Percentiles rank a stretch among this genome's conserved stretches.
Conservation (phyloP, 345 rosid species). For the Isatis tinctoria region DNA sequence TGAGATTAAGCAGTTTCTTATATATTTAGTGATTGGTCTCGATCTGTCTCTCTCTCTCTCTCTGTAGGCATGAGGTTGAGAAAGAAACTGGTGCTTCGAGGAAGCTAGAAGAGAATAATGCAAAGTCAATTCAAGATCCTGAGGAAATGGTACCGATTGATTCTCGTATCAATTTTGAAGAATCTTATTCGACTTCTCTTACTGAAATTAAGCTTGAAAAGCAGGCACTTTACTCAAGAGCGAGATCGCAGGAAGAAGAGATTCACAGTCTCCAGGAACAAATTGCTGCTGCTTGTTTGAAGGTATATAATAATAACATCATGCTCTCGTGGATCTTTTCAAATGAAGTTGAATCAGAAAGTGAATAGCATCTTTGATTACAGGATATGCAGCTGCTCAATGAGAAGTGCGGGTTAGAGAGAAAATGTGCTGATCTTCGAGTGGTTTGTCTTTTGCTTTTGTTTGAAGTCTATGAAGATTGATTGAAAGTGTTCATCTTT, state of each 20-base stretch:
- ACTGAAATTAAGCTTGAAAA: slow-evolving; percentile 6
- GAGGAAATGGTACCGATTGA: slow-evolving; percentile 58
- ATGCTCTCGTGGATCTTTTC: background rate
- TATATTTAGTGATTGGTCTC: slow-evolving; percentile 18
- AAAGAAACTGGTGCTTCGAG: slow-evolving; percentile 36
- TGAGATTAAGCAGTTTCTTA: background rate
- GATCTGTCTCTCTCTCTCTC: slow-evolving; percentile 10
- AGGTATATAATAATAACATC: slow-evolving; percentile 38
- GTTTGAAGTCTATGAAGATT: background rate
- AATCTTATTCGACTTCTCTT: slow-evolving; percentile 11
- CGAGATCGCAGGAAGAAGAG: slow-evolving; percentile 65
- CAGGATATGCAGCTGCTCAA: slow-evolving; percentile 85
- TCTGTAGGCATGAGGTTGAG: slow-evolving; percentile 38
- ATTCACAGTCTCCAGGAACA: slow-evolving; percentile 75
- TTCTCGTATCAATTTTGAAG: background rate
- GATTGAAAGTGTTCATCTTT: slow-evolving; percentile 23
- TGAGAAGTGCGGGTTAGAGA: slow-evolving; percentile 76
- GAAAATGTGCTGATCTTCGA: slow-evolving; percentile 84
- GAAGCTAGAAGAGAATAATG: slow-evolving; percentile 38
- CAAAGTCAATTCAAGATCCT: slow-evolving; percentile 44
- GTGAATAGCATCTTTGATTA: slow-evolving; percentile 21
- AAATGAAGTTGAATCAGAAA: background rate
- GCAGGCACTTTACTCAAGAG: slow-evolving; percentile 62
- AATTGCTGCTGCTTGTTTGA: slow-evolving; percentile 64
- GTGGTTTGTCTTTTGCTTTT: slow-evolving; percentile 55